phyloP scores from a whole-genome alignment of 148 eudicot genomes.

The Linanthus parryae region DNA sequence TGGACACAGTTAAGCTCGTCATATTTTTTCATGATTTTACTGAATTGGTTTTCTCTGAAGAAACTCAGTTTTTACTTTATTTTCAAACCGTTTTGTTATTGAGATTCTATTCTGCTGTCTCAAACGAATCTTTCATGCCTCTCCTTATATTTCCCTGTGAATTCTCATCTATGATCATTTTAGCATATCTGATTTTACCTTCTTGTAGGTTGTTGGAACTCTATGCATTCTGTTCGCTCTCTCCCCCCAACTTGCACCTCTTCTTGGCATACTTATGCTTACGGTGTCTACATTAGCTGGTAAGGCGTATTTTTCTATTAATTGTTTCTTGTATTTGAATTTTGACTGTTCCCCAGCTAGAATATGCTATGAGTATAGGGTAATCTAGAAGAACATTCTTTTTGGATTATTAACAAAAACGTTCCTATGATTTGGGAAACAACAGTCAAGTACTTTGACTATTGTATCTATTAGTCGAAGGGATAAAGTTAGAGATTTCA shows the following conservation, averaged over 20 bases:
- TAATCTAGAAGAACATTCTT: neutral
- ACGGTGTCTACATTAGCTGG: constrained; percentile 74
- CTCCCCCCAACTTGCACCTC: constrained; percentile 87
- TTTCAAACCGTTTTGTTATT: neutral
- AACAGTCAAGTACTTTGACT: too few relatives aligned
- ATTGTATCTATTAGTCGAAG: too few relatives aligned
- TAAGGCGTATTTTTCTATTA: constrained; percentile 22
- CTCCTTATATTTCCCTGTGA: constrained; percentile 1
- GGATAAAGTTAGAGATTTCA: too few relatives aligned
- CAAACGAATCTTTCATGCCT: neutral
- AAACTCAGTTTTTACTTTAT: neutral
- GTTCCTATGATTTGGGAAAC: too few relatives aligned
- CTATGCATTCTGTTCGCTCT: constrained; percentile 68
- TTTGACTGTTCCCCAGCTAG: too few relatives aligned
- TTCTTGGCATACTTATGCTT: constrained; percentile 79
- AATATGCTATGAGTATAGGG: too few relatives aligned
- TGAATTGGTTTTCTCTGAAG: neutral
- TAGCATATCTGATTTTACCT: constrained; percentile 11
- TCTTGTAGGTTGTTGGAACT: constrained; percentile 82
- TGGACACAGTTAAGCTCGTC: constrained; percentile 14
- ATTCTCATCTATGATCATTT: constrained; percentile 3
- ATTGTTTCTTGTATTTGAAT: too few relatives aligned
- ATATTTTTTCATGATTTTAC: constrained; percentile 2
- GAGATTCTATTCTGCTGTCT: neutral
- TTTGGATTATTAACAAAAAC: too few relatives aligned